A percentile compares a stretch with the other conserved stretches of the same genome.
These are phyloP conservation scores for Chaetomiaceae sp. DNA, from an alignment of 2,329 filamentous ascomycete genomes.

Conservation along the genomic window DNA sequence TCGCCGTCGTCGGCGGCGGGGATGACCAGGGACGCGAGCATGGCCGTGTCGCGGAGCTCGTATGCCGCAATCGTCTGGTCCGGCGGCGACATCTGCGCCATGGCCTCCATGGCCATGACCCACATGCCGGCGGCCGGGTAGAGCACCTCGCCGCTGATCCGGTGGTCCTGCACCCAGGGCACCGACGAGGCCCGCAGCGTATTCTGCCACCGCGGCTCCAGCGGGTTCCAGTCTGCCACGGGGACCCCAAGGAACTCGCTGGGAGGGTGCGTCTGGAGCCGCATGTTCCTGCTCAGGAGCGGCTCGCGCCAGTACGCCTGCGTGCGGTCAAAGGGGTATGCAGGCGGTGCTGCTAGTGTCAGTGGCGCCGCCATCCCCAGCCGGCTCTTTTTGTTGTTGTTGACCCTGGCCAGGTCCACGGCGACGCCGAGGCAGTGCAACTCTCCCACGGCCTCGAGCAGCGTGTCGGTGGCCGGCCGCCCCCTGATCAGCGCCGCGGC, in stretches of 20 bases:
- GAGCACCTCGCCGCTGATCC: constrained; percentile 26
- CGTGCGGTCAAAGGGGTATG: constrained; percentile 36
- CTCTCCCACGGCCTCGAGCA: not conserved
- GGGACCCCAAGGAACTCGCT: constrained; percentile 26
- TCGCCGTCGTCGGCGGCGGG: not conserved
- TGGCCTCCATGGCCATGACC: constrained; percentile 27
- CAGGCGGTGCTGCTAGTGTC: constrained; percentile 28
- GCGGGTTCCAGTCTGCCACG: constrained; percentile 25
- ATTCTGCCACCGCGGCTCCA: constrained; percentile 39
- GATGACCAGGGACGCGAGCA: not conserved
- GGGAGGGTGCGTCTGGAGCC: constrained; percentile 24
- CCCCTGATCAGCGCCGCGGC: not conserved
- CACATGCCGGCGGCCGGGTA: constrained; percentile 33
- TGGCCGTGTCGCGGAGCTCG: not conserved
- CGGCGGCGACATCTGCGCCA: not conserved
- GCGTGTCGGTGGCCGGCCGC: constrained; percentile 9
- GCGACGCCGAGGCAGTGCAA: not conserved
- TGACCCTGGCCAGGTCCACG: not conserved
- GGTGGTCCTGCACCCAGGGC: constrained; percentile 42
- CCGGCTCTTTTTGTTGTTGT: not conserved
- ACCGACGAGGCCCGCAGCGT: constrained; percentile 35
- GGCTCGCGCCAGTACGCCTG: constrained; percentile 35
- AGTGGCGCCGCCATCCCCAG: not conserved
- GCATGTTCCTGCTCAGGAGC: constrained; percentile 27
- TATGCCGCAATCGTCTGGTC: not conserved